A percentile compares a stretch with the other conserved stretches of the same genome.
Evolutionary conservation across 1,139 yeast species (phyloP).

Genomic region (Protomyces gravidus): DNA sequence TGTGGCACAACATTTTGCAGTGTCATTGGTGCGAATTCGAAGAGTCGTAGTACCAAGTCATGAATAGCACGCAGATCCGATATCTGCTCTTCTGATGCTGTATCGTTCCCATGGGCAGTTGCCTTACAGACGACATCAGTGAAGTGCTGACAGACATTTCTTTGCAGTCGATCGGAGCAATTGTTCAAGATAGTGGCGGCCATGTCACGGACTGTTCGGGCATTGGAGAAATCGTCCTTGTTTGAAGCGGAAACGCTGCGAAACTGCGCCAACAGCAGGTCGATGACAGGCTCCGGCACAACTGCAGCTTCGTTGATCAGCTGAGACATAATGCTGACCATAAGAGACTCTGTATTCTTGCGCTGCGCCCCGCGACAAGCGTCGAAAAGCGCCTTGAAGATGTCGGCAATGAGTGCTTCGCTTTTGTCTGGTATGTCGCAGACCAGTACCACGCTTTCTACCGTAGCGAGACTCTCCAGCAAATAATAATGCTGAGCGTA

Average conservation of each 20-base stretch:
- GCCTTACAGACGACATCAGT: slow-evolving; percentile 57
- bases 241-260: neutral
- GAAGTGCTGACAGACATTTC: slow-evolving; percentile 73
- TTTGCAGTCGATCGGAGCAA: slow-evolving; percentile 69
- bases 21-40: slow-evolving; percentile 75
- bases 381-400: slow-evolving; percentile 63
- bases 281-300: slow-evolving; percentile 61
- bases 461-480: slow-evolving; percentile 68
- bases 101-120: slow-evolving; percentile 35
- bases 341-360: slow-evolving; percentile 50
- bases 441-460: slow-evolving; percentile 69
- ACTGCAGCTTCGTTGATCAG: slow-evolving; percentile 69
- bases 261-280: slow-evolving; percentile 57
- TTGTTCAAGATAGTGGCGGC: slow-evolving; percentile 65
- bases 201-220: slow-evolving; percentile 43
- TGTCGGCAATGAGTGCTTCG: slow-evolving; percentile 48
- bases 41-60: slow-evolving; percentile 58
- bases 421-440: slow-evolving; percentile 69
- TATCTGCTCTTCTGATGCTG: slow-evolving; percentile 39
- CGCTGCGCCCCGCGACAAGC: slow-evolving; percentile 42
- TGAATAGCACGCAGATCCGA: slow-evolving; percentile 57
- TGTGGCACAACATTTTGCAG: slow-evolving; percentile 72
- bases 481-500: slow-evolving; percentile 64
- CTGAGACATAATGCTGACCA: slow-evolving; percentile 68
- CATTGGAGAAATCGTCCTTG: neutral